Conservation (phyloP, 805 yeast genomes). For the Tanozyma kutaoensis region DNA sequence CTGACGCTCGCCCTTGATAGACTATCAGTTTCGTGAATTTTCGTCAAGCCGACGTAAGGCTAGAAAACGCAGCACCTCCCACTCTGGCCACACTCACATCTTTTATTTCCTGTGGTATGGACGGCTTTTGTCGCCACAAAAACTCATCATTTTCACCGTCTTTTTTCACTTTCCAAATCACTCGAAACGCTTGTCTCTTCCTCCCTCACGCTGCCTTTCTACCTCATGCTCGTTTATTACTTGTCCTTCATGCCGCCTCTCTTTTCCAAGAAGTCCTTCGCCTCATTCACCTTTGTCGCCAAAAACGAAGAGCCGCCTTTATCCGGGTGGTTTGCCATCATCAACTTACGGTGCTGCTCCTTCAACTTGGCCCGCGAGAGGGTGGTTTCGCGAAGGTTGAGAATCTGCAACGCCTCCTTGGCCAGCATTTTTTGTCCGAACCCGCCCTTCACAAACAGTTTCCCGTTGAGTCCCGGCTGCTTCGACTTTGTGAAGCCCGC, state of each 20-base stretch:
- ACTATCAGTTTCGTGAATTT: no score
- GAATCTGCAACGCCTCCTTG: constrained; percentile 76
- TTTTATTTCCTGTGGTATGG: no score
- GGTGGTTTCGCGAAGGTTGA: constrained; percentile 59
- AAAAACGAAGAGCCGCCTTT: constrained; percentile 84
- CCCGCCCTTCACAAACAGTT: constrained; percentile 72
- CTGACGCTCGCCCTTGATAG: no score
- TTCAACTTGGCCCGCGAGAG: constrained; percentile 52
- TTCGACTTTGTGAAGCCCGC: constrained; percentile 57
- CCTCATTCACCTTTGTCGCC: constrained; percentile 89
- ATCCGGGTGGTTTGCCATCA: constrained; percentile 89
- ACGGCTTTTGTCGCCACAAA: no score
- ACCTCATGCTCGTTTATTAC: no score
- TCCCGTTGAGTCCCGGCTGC: constrained; percentile 55
- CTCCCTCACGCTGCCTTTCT: no score
- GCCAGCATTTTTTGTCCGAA: constrained; percentile 87
- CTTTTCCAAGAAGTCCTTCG: constrained; percentile 70
- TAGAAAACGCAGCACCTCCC: no score
- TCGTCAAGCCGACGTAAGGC: no score
- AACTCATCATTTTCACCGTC: no score
- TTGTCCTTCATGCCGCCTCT: constrained; percentile 39
- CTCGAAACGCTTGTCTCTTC: no score
- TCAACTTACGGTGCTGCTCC: constrained; percentile 69
- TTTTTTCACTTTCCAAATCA: no score
- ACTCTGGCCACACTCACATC: no score